Percentiles rank a stretch among this genome's conserved stretches.
Evolutionary conservation across 169 alveolate species (phyloP).

Genomic region (Sarcocystis neurona): DNA sequence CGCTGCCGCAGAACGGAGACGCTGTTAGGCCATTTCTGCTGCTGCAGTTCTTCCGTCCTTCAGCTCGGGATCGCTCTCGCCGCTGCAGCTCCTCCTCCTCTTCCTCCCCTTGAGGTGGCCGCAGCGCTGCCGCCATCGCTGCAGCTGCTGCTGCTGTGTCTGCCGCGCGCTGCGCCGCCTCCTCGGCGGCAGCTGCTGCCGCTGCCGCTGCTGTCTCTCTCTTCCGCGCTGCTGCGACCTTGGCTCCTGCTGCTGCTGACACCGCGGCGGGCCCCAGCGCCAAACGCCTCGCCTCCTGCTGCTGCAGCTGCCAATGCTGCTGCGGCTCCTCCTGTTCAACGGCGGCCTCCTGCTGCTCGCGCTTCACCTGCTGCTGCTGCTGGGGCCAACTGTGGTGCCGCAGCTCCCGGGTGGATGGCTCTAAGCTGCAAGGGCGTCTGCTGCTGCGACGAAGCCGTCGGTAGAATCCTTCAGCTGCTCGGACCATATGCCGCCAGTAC

Average conservation of each 20-base stretch:
- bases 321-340: slow-evolving; percentile 36
- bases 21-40: no score
- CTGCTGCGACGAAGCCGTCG: no score
- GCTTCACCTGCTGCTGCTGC: slow-evolving; percentile 9
- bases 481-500: no score
- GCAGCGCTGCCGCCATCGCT: slow-evolving; percentile 16
- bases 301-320: slow-evolving; percentile 11
- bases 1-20: no score
- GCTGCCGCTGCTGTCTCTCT: slow-evolving; percentile 36
- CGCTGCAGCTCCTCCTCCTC: background rate
- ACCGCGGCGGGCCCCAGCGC: background rate
- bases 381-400: no score
- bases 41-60: no score
- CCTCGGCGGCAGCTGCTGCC: slow-evolving; percentile 41
- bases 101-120: background rate
- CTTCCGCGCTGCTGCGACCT: slow-evolving; percentile 4
- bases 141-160: slow-evolving; percentile 35
- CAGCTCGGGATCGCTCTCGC: no score
- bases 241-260: background rate
- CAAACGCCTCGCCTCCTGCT: no score
- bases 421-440: no score
- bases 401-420: no score
- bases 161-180: slow-evolving; percentile 38
- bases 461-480: no score
- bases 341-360: slow-evolving; percentile 18